These are phyloP conservation scores for Aspergillus ellipticus DNA, from an alignment of 495 filamentous ascomycete species.

Conservation along the genomic window DNA sequence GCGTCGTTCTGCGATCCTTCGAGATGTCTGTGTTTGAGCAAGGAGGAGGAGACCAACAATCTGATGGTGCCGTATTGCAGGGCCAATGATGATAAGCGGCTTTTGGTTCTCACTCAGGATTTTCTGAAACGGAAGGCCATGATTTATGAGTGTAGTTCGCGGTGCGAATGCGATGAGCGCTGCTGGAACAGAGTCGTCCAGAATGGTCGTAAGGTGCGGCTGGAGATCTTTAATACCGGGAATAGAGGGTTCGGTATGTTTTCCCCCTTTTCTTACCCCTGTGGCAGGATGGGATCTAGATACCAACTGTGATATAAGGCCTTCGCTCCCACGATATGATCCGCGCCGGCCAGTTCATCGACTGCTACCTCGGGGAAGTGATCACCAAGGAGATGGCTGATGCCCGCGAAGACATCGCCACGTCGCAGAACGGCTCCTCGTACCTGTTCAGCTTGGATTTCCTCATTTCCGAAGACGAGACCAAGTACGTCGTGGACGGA, in stretches of 20 bases:
- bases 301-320: slow-evolving; percentile 35
- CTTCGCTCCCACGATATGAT: slow-evolving; percentile 67
- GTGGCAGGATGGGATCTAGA: not conserved
- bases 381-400: slow-evolving; percentile 70
- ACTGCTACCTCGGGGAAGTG: slow-evolving; percentile 84
- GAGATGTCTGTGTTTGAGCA: slow-evolving; percentile 34
- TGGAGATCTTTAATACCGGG: slow-evolving; percentile 80
- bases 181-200: slow-evolving; percentile 85
- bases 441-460: slow-evolving; percentile 90
- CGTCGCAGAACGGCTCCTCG: slow-evolving; percentile 37
- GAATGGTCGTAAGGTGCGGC: slow-evolving; percentile 64
- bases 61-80: slow-evolving; percentile 36
- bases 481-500: slow-evolving; percentile 55
- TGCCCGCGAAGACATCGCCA: slow-evolving; percentile 52
- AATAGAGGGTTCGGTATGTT: slow-evolving; percentile 76
- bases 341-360: slow-evolving; percentile 77
- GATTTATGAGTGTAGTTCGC: slow-evolving; percentile 81
- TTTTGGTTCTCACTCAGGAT: slow-evolving; percentile 23
- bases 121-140: slow-evolving; percentile 34
- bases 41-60: slow-evolving; percentile 35
- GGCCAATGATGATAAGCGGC: slow-evolving; percentile 8
- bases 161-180: slow-evolving; percentile 59
- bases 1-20: slow-evolving; percentile 26
- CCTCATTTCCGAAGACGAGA: slow-evolving; percentile 47
- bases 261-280: not conserved